Conservation (phyloP, 176 grass and related monocot genomes). For the Chrysopogon serrulatus region DNA sequence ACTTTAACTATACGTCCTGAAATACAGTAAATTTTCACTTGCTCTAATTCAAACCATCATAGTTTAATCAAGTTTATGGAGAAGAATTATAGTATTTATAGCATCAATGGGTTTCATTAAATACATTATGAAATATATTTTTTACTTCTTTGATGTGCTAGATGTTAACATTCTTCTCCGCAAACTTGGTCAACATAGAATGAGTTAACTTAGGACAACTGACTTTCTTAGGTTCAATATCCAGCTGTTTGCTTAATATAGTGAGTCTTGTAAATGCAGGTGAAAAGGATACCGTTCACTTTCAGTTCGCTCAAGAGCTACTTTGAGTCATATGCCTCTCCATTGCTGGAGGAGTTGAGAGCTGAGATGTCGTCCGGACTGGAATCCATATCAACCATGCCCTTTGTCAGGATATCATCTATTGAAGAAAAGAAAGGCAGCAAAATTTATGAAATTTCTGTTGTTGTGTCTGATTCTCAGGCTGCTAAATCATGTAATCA, state of each 20-base stretch:
- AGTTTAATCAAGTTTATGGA: not conserved
- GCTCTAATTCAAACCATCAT: too few relatives aligned
- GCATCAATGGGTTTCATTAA: not conserved
- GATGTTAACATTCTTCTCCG: not conserved
- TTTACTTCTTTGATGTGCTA: not conserved
- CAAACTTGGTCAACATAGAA: not conserved
- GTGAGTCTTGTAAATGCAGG: conserved; percentile 24
- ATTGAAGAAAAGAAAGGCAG: not conserved
- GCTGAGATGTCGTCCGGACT: conserved; percentile 46
- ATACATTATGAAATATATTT: not conserved
- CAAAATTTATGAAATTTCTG: not conserved
- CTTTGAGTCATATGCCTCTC: conserved; percentile 33
- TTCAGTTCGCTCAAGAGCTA: conserved; percentile 37
- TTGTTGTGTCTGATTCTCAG: not conserved
- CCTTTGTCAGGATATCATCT: conserved; percentile 30
- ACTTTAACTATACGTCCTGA: not conserved
- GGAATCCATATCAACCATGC: conserved; percentile 30
- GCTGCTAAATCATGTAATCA: conserved; percentile 10
- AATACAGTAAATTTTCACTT: not conserved
- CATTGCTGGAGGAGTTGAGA: conserved; percentile 60
- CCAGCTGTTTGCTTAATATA: not conserved
- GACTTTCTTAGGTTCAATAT: not conserved
- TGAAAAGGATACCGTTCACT: conserved; percentile 41
- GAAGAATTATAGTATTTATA: not conserved
- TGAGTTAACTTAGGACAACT: not conserved